These are phyloP conservation scores for Mycena rebaudengoi DNA, from an alignment of 768 basidiomycete species.

Conservation along the genomic window DNA sequence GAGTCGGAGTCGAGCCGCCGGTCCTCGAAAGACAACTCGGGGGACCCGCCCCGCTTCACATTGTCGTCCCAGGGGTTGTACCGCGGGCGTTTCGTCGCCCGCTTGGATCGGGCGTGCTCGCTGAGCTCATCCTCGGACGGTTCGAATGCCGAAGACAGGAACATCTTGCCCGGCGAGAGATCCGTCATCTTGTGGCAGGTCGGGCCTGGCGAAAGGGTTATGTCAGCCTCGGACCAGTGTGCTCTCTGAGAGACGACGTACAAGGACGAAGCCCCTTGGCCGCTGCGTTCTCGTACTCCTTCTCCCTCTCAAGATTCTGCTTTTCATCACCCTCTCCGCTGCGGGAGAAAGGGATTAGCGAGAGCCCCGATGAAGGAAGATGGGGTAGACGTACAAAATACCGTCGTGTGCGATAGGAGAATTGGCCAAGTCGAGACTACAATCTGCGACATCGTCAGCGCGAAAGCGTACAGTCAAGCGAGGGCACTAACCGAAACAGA, in stretches of 20 bases:
- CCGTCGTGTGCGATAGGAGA: conserved; percentile 64
- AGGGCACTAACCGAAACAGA: conserved; percentile 61
- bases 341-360: background rate
- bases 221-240: background rate
- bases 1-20: conserved; percentile 50
- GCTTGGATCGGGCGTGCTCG: conserved; percentile 46
- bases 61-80: conserved; percentile 26
- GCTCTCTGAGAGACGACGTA: conserved; percentile 35
- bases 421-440: conserved; percentile 60
- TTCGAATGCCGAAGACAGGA: conserved; percentile 73
- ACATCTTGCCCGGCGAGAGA: conserved; percentile 57
- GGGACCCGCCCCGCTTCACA: conserved; percentile 36
- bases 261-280: conserved; percentile 69
- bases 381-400: conserved; percentile 56
- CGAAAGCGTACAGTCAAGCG: background rate
- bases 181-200: conserved; percentile 75
- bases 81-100: conserved; percentile 34
- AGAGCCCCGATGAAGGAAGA: background rate
- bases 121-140: conserved; percentile 68
- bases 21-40: conserved; percentile 36
- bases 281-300: conserved; percentile 62
- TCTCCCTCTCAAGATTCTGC: conserved; percentile 63
- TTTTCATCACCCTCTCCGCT: conserved; percentile 66
- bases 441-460: conserved; percentile 48
- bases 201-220: conserved; percentile 53